Base-by-base conservation (phyloP, 1,139 yeast genomes). In the Kurtzmaniella quercitrusa region DNA sequence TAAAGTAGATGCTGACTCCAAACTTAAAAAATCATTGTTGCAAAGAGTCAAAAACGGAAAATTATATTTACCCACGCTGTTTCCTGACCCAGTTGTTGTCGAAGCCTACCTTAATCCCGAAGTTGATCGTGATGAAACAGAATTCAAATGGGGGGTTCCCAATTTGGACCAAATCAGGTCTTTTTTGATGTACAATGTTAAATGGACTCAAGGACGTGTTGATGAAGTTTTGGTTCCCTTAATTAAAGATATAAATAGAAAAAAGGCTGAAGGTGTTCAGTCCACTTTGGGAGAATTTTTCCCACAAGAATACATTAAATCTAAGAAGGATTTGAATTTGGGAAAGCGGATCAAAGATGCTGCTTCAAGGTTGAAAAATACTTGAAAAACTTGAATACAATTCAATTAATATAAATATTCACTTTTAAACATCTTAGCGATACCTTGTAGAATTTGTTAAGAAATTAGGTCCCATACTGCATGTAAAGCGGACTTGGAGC, bases 191-290 rank as follows among this genome's bases (percentile, higher is more conserved):
- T 71, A 66, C 38, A 78, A 80, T 42, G 81, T 89, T n/a, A 89
- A 91, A 2, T 94, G 99, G 98, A 65, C 78, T 1, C 82, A 80
- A 52, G 81, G 75, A 12, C 74, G 78, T 46, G 84, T 89, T 2
- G 96, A 93, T 56, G 94, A 88, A 55, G 82, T 89, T 5, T 68
- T 94, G 61, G 75, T 91, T n/a, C 99, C 98, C 2, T 78, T 94
- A 45, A 83, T 94, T 16, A 74, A 83, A 52, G 93, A 84, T 51
- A 76, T 89, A 67, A 88, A 88, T 59, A 74, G 76, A 43, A 71
- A 79, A 46, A 69, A 71, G 48, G 68, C 68, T 26, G 76, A 74
- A 47, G 80, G 82, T 0, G 68, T 74, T 15, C 88, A 82, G 50
- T 64, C 76, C 2, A 78, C 81, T 0, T 59, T 82, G 38, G 74